Conservation (phyloP, 441 rosid genomes). For the Gossypium davidsonii region DNA sequence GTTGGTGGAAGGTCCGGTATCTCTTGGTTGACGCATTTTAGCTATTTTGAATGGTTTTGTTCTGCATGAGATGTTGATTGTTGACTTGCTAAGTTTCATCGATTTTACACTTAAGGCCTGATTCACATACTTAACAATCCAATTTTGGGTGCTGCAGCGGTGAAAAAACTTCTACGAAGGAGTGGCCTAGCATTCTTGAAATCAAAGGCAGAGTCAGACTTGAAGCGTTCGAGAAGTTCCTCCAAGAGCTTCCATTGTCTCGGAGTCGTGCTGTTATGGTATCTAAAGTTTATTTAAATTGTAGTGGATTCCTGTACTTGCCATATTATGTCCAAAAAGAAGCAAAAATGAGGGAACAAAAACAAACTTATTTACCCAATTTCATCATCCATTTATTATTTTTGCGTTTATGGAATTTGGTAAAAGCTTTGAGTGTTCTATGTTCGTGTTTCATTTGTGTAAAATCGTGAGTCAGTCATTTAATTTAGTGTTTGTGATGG, state of each 20-base stretch:
- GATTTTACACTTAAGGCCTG: not conserved
- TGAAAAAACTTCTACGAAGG: slow-evolving; percentile 49
- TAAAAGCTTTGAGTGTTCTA: too few species aligned
- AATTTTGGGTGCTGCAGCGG: slow-evolving; percentile 42
- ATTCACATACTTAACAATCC: not conserved
- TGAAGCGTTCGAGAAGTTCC: slow-evolving; percentile 87
- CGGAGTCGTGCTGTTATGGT: slow-evolving; percentile 91
- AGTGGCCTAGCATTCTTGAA: slow-evolving; percentile 61
- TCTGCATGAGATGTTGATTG: not conserved
- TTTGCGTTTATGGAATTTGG: slow-evolving; percentile 8
- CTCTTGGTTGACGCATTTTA: not conserved
- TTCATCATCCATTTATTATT: not conserved
- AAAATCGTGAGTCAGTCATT: too few species aligned
- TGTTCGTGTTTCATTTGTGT: too few species aligned
- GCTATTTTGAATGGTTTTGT: not conserved
- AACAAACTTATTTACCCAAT: not conserved
- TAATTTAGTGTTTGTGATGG: too few species aligned
- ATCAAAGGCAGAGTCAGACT: slow-evolving; percentile 85
- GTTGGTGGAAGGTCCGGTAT: not conserved
- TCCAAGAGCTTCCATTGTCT: slow-evolving; percentile 77
- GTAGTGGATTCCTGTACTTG: slow-evolving; percentile 29
- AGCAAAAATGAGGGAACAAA: not conserved
- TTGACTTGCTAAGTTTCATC: not conserved
- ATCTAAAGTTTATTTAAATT: slow-evolving; percentile 44
- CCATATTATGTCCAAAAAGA: slow-evolving; percentile 1